Conservation (phyloP, 345 rosid species). For the Aethionema arabicum region DNA sequence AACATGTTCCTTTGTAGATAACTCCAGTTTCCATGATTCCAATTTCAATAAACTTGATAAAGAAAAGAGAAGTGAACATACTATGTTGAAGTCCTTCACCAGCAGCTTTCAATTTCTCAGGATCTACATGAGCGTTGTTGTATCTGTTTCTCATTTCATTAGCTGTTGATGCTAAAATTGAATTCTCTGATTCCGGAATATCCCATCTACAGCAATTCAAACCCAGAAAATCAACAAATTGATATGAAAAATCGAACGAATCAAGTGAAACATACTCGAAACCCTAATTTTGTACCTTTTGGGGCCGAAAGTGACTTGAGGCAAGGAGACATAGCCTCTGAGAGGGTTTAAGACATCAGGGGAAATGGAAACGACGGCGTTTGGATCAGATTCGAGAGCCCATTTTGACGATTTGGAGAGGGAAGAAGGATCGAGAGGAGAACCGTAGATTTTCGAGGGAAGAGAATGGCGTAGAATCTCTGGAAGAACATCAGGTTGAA, state of each 20-base stretch:
- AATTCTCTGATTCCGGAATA: slow-evolving; percentile 50
- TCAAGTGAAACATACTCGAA: slow-evolving; percentile 9
- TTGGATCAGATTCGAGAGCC: slow-evolving; percentile 49
- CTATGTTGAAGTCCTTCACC: slow-evolving; percentile 74
- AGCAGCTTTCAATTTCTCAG: slow-evolving; percentile 84
- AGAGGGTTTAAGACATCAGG: slow-evolving; percentile 79
- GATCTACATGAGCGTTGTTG: slow-evolving; percentile 45
- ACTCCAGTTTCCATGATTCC: not conserved
- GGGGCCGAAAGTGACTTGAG: slow-evolving; percentile 90
- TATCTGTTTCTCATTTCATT: slow-evolving; percentile 67
- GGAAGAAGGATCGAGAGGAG: slow-evolving; percentile 55
- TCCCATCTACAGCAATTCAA: slow-evolving; percentile 60
- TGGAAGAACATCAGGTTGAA: slow-evolving; percentile 75
- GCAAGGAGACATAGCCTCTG: slow-evolving; percentile 73
- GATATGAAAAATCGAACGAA: slow-evolving; percentile 3
- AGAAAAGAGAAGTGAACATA: slow-evolving; percentile 32
- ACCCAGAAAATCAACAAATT: slow-evolving; percentile 2
- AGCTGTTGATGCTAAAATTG: slow-evolving; percentile 68
- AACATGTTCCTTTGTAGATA: not conserved
- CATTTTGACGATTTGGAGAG: slow-evolving; percentile 74
- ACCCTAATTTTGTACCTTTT: slow-evolving; percentile 51
- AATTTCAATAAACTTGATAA: not conserved
- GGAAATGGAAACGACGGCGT: slow-evolving; percentile 37
- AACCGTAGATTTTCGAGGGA: slow-evolving; percentile 58
- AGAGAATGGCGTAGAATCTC: slow-evolving; percentile 84